Evolutionary conservation across 2,329 filamentous ascomycete species (phyloP), one percentile per base, ranked within the genome.

Genomic region (Colletotrichum sp.): DNA sequence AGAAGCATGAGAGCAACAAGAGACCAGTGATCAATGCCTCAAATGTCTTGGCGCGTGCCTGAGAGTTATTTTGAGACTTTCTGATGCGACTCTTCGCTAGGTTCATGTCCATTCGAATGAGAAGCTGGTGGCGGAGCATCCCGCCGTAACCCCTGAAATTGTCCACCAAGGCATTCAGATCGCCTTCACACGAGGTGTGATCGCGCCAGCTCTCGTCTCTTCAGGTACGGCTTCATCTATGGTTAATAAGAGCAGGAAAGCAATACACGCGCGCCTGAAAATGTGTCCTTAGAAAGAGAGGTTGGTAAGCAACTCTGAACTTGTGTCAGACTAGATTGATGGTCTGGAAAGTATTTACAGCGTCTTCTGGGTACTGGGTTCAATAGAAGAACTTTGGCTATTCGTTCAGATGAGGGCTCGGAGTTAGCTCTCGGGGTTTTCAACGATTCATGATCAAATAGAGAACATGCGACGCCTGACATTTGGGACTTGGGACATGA

Each of bases 231-330:
- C n/a, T 13, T 48, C 43, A 52, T 21, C 43, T 4, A 52, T 52
- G n/a, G 8, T 21, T 13, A 3, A 13, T 2, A 13, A 3, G 43
- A 13, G 13, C 1, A 52, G 1, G 1, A 52, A 21, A 6, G 9
- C 6, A 21, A 52, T 52, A 10, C 10, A 21, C n/a, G n/a, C 10
- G 10, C 43, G 9, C n/a, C 43, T 52, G 3, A 3, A 13, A 7
- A 52, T 52, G 10, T 2, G n/a, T 13, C n/a, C 12, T 4, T 0
- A 7, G n/a, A 52, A 21, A 13, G 43, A 8, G n/a, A 52, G 0
- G 2, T 13, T 21, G 1, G 7, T 21, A 21, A 18, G n/a, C n/a
- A 52, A 8, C 2, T 21, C 10, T 10, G 0, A 13, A 52, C 43
- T 13, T 21, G 6, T 13, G 6, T 13, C 1, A 52, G 43, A 52